Base-by-base conservation (phyloP, 805 yeast genomes). In the Millerozyma acaciae region DNA sequence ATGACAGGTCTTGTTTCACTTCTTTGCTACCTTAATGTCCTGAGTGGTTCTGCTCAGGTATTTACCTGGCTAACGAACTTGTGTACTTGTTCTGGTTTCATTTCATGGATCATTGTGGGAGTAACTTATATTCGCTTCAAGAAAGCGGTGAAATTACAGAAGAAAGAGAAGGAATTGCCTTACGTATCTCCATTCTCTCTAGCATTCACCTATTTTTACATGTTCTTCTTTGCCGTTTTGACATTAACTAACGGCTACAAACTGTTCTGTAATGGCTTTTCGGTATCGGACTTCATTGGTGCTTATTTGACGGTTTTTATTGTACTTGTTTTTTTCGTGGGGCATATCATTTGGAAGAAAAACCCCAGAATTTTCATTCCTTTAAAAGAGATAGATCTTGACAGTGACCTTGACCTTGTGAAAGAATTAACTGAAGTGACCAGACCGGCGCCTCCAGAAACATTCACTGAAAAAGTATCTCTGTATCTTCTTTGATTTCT, bases 21-120 rank as follows among this genome's bases (percentile, higher is more conserved):
- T 23, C 50, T 58, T 35, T 45, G 57, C 3, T 58, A 46, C 40
- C 48, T 58, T 47, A 55, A 59, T 50, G 54, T 80, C 37, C 69
- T 78, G 16, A 64, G 70, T 28, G 63, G 72, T 19, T 72, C 89
- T 16, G 74, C 76, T 10, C 69, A 70, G 2, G 93, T 84, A 3
- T 67, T 84, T 40, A 70, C 68, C 47, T 84, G 90, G 89, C 65
- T 84, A 32, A 74, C 82, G 38, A 80, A 81, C 46, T 59, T 84
- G 37, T 80, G 80, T 32, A 81, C 93, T 3, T 76, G 78, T 22
- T 80, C 83, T 20, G 86, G 80, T 51, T 67, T 79, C 51, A 71
- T 72, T 48, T 80, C 76, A 52, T 81, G 76, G 60, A 64, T 69
- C 33, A 63, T 70, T 37, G 75, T 83, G 50, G 63, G 78, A 45